Evolutionary conservation across 2,329 filamentous ascomycete species (phyloP).

Genomic region (Fusarium clavum): DNA sequence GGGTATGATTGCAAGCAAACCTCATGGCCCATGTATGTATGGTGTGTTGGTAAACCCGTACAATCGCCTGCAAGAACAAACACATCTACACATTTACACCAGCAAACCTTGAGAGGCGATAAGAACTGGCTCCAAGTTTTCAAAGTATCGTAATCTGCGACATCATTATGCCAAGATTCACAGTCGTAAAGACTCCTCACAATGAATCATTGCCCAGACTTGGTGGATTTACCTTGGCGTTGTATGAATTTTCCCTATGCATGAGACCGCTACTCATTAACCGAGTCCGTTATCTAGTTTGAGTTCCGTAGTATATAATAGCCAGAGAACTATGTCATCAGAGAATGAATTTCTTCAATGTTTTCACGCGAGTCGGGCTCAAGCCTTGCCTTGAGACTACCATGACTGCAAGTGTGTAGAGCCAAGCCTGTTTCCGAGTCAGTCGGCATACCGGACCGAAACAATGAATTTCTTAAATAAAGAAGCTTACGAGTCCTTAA

Average conservation of each 20-base stretch:
- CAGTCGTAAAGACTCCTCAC: not conserved
- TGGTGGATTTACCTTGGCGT: not conserved
- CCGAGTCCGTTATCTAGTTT: not conserved
- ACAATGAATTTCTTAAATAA: not conserved
- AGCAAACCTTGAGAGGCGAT: not conserved
- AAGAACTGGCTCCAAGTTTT: not conserved
- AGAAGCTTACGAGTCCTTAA: constrained; percentile 23
- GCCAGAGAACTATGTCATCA: not conserved
- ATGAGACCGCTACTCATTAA: not conserved
- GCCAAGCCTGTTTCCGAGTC: constrained; percentile 20
- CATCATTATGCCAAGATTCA: not conserved
- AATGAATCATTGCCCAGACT: not conserved
- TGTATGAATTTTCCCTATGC: not conserved
- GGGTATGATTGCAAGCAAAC: not conserved
- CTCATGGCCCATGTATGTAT: not conserved
- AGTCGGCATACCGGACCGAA: constrained; percentile 4
- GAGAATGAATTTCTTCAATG: not conserved
- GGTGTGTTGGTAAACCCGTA: not conserved
- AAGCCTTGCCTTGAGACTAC: not conserved
- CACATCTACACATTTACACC: not conserved
- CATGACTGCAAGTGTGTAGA: constrained; percentile 11
- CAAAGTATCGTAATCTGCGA: not conserved
- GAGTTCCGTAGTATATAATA: not conserved
- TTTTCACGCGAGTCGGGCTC: not conserved
- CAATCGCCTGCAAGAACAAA: not conserved